Conservation (phyloP, 164 flowering plant genomes). For the Vitis rupestris region DNA sequence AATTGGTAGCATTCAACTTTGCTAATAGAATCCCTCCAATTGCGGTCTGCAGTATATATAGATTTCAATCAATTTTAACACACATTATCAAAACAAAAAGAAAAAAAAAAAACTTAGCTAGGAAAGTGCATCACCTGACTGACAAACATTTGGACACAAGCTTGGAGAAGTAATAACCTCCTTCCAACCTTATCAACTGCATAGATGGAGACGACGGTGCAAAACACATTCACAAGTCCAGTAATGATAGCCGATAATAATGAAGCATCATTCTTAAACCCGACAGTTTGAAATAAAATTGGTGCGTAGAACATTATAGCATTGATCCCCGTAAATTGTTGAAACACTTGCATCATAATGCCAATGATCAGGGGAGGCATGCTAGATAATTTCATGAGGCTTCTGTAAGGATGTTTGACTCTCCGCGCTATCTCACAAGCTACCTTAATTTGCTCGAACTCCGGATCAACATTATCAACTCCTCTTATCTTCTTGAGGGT, state of each 20-base stretch:
- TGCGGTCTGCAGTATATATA: slow-evolving; percentile 17
- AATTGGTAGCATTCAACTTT: slow-evolving; percentile 21
- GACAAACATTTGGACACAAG: slow-evolving; percentile 51
- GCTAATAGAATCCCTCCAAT: slow-evolving; percentile 35
- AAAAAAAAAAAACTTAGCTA: too few relatives aligned
- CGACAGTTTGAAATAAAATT: slow-evolving; percentile 50
- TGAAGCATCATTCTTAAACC: slow-evolving; percentile 42
- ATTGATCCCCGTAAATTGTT: slow-evolving; percentile 59
- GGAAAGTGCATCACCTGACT: slow-evolving; percentile 25
- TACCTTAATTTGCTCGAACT: slow-evolving; percentile 24
- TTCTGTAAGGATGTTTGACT: slow-evolving; percentile 37
- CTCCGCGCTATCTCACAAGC: slow-evolving; percentile 36
- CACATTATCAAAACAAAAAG: too few relatives aligned
- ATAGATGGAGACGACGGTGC: slow-evolving; percentile 41
- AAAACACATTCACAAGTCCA: slow-evolving; percentile 42
- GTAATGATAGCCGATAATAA: slow-evolving; percentile 45
- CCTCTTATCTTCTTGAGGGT: slow-evolving; percentile 47
- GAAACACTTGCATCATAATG: slow-evolving; percentile 39
- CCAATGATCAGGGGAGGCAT: slow-evolving; percentile 41
- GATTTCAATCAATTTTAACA: background rate
- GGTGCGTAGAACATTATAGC: slow-evolving; percentile 69
- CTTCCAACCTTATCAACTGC: slow-evolving; percentile 46
- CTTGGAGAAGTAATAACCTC: slow-evolving; percentile 43
- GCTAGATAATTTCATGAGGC: slow-evolving; percentile 33
- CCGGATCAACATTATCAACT: slow-evolving; percentile 32